Evolutionary conservation across 768 basidiomycete genomes (phyloP).

Genomic region (Cyclocybe aegerita): DNA sequence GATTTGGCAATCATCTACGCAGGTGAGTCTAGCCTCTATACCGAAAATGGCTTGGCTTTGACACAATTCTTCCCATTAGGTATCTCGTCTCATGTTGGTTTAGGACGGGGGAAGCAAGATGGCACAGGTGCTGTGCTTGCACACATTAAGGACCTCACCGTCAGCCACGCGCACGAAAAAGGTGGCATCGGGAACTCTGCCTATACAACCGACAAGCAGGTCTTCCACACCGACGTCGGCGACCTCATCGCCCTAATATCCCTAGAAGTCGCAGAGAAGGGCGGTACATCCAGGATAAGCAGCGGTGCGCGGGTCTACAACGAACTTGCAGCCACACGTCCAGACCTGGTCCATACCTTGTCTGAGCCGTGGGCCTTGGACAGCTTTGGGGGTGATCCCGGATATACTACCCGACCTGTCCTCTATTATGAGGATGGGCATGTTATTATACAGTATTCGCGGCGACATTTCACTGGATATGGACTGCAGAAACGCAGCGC

Average conservation of each 20-base stretch:
- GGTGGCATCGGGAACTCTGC: conserved; percentile 43
- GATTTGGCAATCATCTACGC: conserved; percentile 44
- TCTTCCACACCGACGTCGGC: conserved; percentile 49
- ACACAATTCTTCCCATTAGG: conserved; percentile 21
- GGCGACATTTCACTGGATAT: conserved; percentile 45
- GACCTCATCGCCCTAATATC: conserved; percentile 45
- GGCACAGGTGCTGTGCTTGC: conserved; percentile 41
- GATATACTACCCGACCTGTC: conserved; percentile 35
- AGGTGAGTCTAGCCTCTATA: conserved; percentile 24
- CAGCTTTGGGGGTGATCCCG: conserved; percentile 37
- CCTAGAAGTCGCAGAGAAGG: conserved; percentile 40
- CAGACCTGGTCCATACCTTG: conserved; percentile 40
- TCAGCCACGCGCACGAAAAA: conserved; percentile 39
- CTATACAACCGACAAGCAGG: conserved; percentile 49
- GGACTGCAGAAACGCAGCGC: conserved; percentile 30
- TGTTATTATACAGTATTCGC: conserved; percentile 45
- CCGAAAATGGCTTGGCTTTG: background rate
- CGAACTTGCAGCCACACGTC: conserved; percentile 43
- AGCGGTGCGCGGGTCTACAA: conserved; percentile 45
- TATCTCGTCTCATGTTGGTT: conserved; percentile 45
- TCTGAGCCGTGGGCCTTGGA: conserved; percentile 45
- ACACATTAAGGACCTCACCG: conserved; percentile 47
- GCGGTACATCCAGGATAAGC: conserved; percentile 44
- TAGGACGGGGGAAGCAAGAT: conserved; percentile 43
- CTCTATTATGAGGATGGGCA: conserved; percentile 39